phyloP scores from a whole-genome alignment of 2,329 filamentous ascomycete species.

The Grosmannia huntii region DNA sequence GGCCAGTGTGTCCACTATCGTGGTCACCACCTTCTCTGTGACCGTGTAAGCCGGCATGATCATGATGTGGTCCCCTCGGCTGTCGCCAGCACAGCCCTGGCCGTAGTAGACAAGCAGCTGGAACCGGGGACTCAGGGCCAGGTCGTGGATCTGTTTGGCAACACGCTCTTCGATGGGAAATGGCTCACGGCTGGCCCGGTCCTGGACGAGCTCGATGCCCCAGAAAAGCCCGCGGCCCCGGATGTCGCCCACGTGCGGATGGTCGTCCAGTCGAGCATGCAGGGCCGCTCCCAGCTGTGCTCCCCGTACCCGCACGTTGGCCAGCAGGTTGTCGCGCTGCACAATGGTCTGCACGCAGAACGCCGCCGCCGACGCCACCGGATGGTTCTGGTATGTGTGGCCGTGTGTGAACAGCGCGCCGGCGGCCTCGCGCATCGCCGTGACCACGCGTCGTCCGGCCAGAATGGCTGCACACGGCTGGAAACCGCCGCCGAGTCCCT shows the following conservation, averaged over 20 bases:
- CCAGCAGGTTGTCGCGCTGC: constrained; percentile 41
- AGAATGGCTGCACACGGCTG: constrained; percentile 48
- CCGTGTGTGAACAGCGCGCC: constrained; percentile 31
- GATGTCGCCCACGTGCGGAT: constrained; percentile 42
- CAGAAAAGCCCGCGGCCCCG: constrained; percentile 48
- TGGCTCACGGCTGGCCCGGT: constrained; percentile 19
- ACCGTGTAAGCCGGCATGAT: constrained; percentile 59
- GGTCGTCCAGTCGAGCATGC: constrained; percentile 20
- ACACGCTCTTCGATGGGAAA: constrained; percentile 19
- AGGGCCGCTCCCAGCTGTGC: constrained; percentile 31
- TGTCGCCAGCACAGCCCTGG: constrained; percentile 44
- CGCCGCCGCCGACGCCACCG: constrained; percentile 46
- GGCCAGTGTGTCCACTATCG: constrained; percentile 36
- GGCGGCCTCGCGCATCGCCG: constrained; percentile 23
- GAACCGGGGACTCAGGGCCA: constrained; percentile 18
- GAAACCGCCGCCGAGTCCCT: constrained; percentile 53
- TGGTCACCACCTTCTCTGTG: constrained; percentile 39
- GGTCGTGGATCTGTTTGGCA: constrained; percentile 18
- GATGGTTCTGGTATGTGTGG: constrained; percentile 49
- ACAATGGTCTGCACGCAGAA: constrained; percentile 51
- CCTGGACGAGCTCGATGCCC: constrained; percentile 28
- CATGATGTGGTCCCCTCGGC: constrained; percentile 54
- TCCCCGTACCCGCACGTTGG: constrained; percentile 46
- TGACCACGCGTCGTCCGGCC: constrained; percentile 37
- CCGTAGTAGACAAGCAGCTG: constrained; percentile 45